Conservation (phyloP, 345 rosid genomes). For the Rhizophora apiculata region DNA sequence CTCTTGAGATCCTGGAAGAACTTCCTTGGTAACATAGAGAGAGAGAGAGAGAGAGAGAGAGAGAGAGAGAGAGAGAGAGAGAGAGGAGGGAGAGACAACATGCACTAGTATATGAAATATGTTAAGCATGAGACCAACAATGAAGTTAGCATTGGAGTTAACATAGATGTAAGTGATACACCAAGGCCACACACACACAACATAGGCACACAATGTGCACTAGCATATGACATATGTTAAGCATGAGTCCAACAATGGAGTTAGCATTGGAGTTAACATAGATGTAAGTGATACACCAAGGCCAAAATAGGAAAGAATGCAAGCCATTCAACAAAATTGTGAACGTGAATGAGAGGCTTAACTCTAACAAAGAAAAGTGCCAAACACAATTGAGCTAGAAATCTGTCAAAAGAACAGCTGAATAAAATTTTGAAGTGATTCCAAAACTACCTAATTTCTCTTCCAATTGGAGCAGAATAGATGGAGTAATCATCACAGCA, state of each 20-base stretch:
- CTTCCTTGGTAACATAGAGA: neutral
- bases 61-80: too few relatives aligned
- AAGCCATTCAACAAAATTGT: neutral
- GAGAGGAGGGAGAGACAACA: neutral
- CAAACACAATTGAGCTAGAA: neutral
- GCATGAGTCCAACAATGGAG: too few relatives aligned
- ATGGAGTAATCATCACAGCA: neutral
- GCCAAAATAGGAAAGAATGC: neutral
- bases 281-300: neutral
- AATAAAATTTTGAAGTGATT: neutral
- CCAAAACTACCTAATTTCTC: constrained; percentile 3
- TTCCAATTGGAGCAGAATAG: neutral
- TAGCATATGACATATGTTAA: neutral
- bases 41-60: too few relatives aligned
- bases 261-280: too few relatives aligned
- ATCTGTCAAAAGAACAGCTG: constrained; percentile 1
- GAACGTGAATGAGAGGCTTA: neutral
- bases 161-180: neutral
- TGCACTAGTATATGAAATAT: neutral
- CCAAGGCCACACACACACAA: neutral
- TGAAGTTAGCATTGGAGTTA: too few relatives aligned
- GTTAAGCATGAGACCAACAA: too few relatives aligned
- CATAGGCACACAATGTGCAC: neutral
- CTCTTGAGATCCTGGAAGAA: constrained; percentile 2
- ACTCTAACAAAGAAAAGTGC: constrained; percentile 1